phyloP scores from a whole-genome alignment of 352 stramenopile species.

The Pythium utonaiense region DNA sequence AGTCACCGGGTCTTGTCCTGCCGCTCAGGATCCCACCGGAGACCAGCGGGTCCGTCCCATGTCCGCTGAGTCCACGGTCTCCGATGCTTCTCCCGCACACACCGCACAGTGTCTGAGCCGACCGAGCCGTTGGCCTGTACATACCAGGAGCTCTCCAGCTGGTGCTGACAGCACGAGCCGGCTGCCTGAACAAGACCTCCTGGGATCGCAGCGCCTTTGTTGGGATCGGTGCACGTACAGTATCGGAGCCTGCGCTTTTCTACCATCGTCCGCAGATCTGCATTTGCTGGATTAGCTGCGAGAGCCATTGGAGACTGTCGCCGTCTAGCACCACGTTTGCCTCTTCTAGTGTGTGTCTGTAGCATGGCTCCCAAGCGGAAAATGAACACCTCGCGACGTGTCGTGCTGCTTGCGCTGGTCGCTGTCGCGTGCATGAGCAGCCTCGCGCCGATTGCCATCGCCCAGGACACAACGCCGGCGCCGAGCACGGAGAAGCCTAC shows the following conservation, averaged over 20 bases:
- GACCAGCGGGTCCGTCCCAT: not conserved
- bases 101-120: not conserved
- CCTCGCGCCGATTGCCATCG: constrained; percentile 1
- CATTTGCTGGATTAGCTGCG: not conserved
- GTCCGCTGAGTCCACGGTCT: too few relatives aligned
- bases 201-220: constrained; percentile 3
- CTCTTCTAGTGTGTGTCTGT: not conserved
- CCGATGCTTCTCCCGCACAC: not conserved
- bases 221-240: not conserved
- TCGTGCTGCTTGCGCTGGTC: constrained; percentile 7
- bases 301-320: not conserved
- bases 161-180: not conserved
- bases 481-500: not conserved
- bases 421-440: constrained; percentile 1
- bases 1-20: not conserved
- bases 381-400: not conserved
- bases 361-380: constrained; percentile 2
- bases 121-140: not conserved
- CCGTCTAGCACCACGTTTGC: not conserved
- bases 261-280: not conserved
- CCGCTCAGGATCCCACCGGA: not conserved
- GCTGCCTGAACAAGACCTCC: constrained; percentile 1
- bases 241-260: not conserved
- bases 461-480: constrained; percentile 7
- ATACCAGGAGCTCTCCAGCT: not conserved